Conservation (phyloP, 2,329 filamentous ascomycete genomes). For the Beauveria bassiana region DNA sequence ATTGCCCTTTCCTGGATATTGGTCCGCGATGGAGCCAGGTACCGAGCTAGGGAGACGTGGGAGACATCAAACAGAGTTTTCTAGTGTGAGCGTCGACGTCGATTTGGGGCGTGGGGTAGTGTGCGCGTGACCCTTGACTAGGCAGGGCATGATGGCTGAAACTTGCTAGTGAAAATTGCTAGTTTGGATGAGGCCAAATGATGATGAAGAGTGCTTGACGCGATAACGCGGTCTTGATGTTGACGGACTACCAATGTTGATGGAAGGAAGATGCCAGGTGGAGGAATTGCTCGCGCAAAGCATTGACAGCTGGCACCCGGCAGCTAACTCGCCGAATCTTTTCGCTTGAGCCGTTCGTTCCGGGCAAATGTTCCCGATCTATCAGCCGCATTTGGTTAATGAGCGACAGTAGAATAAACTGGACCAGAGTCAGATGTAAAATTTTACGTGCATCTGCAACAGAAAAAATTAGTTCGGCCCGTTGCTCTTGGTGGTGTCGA, state of each 20-base stretch:
- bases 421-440: background rate
- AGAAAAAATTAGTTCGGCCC: background rate
- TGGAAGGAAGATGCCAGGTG: background rate
- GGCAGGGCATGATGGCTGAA: background rate
- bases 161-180: background rate
- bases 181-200: background rate
- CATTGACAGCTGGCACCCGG: background rate
- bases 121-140: background rate
- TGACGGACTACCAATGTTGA: background rate
- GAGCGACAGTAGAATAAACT: background rate
- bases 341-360: background rate
- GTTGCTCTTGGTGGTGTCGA: background rate
- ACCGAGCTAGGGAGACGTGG: background rate
- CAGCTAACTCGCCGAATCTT: background rate
- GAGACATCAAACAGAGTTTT: constrained; percentile 9
- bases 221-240: background rate
- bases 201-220: background rate
- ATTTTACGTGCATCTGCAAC: background rate
- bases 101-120: background rate
- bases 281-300: background rate
- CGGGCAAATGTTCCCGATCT: background rate
- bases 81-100: background rate
- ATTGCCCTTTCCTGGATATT: constrained; percentile 6
- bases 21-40: background rate
- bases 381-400: background rate